Evolutionary conservation across 1,139 yeast genomes (phyloP), one percentile per base, ranked within the genome.

Genomic region (Hanseniaspora gamundiae): DNA sequence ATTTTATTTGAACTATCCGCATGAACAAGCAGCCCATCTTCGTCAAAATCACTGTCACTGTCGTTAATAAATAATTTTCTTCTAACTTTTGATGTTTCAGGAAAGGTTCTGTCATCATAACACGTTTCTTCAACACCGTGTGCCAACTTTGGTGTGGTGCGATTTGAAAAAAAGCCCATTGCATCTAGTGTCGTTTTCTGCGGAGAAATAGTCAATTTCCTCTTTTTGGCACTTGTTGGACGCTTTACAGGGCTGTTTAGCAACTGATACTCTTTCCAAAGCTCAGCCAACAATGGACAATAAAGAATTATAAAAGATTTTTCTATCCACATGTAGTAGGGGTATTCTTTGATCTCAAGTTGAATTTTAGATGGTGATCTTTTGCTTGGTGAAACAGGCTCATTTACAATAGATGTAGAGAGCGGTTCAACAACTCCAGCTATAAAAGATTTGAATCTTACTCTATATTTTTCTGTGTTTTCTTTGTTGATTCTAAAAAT

Each of bases 401-500:
- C 29, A 7, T 21, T 9, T 10, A 24, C n/a, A n/a, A n/a, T n/a
- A n/a, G n/a, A n/a, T n/a, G n/a, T n/a, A n/a, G n/a, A n/a, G n/a
- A n/a, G n/a, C n/a, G 19, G 27, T n/a, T 38, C 27, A 22, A 39
- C 28, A 30, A 50, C 41, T 16, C 41, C 44, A 4, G 41, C 42
- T 14, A 57, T 35, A 40, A 52, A 57, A 1, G 53, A 31, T 33
- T 51, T 53, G 40, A 50, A 58, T 21, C 61, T 45, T 10, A 59
- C 44, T 45, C 50, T 49, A 31, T 48, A 46, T 13, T 48, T 31
- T 14, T 45, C 30, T 10, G 51, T 36, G 41, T 52, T 53, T 26
- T 52, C 56, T 28, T 54, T 59, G 2, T 55, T 51, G n/a, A 59
- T 52, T 42, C 49, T 55, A 35, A 53, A 28, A 2, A 16, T 42